phyloP scores from a whole-genome alignment of 352 stramenopile species.

The Globisporangium cederbergense region DNA sequence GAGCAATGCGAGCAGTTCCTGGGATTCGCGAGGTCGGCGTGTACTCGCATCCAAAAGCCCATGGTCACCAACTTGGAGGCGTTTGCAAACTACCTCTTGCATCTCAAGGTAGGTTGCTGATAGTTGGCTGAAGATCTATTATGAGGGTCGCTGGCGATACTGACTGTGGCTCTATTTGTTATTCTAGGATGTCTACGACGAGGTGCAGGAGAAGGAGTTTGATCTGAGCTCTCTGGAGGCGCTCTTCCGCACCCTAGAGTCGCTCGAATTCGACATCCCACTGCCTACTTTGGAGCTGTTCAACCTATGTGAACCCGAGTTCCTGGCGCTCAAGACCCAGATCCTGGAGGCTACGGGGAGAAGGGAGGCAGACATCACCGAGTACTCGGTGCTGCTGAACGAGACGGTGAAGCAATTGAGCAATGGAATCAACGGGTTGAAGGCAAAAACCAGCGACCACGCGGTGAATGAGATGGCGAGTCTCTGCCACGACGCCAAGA shows the following conservation, averaged over 20 bases:
- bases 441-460: constrained; percentile 29
- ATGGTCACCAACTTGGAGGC: constrained; percentile 23
- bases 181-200: constrained; percentile 42
- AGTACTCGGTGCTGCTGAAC: constrained; percentile 24
- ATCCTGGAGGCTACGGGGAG: constrained; percentile 24
- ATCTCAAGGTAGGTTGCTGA: constrained; percentile 33
- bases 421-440: constrained; percentile 22
- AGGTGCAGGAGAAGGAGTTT: constrained; percentile 40
- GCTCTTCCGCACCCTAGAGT: constrained; percentile 32
- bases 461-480: constrained; percentile 29
- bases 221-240: constrained; percentile 46
- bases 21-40: constrained; percentile 30
- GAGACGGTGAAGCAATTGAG: constrained; percentile 16
- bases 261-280: constrained; percentile 32
- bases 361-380: constrained; percentile 30
- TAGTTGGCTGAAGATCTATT: constrained; percentile 13
- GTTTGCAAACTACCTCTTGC: constrained; percentile 52
- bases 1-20: constrained; percentile 53
- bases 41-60: constrained; percentile 48
- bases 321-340: constrained; percentile 34
- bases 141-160: background rate
- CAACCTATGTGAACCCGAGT: constrained; percentile 43
- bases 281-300: constrained; percentile 25
- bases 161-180: background rate
- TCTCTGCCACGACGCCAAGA: constrained; percentile 28